These are phyloP conservation scores for Alternaria atra DNA, from an alignment of 2,329 filamentous ascomycete species.

Conservation along the genomic window DNA sequence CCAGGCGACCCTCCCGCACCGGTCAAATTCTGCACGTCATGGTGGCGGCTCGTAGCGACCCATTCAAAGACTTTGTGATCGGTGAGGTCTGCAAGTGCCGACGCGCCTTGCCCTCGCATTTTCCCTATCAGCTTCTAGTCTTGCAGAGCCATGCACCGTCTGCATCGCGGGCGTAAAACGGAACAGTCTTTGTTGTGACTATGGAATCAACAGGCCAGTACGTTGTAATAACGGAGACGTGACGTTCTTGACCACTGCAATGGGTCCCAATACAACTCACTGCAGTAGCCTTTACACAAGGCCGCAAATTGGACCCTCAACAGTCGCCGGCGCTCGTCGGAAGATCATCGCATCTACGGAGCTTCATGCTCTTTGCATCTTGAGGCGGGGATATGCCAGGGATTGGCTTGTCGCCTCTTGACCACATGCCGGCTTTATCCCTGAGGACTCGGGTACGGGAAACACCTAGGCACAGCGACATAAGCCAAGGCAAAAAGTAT, in stretches of 20 bases:
- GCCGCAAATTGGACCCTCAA: neutral
- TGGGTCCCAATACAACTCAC: neutral
- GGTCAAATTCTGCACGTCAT: constrained; percentile 22
- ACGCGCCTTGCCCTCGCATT: neutral
- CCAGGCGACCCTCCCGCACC: constrained; percentile 22
- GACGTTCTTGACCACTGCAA: neutral
- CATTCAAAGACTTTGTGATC: constrained; percentile 9
- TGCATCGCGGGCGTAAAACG: neutral
- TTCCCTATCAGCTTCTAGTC: neutral
- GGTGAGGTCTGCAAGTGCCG: constrained; percentile 15
- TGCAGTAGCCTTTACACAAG: neutral
- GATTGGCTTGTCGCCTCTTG: neutral
- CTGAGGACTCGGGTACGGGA: neutral
- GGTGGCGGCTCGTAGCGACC: constrained; percentile 5
- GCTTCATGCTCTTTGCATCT: neutral
- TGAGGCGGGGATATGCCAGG: neutral
- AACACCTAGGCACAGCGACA: neutral
- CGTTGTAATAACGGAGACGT: no score
- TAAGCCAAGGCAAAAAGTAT: neutral
- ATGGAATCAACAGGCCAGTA: neutral
- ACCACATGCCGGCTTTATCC: neutral
- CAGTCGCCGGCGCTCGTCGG: neutral
- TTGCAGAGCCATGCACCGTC: neutral
- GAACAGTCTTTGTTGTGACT: neutral
- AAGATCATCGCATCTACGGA: neutral